phyloP scores from a whole-genome alignment of 495 filamentous ascomycete species.

The Penicillium silybi region DNA sequence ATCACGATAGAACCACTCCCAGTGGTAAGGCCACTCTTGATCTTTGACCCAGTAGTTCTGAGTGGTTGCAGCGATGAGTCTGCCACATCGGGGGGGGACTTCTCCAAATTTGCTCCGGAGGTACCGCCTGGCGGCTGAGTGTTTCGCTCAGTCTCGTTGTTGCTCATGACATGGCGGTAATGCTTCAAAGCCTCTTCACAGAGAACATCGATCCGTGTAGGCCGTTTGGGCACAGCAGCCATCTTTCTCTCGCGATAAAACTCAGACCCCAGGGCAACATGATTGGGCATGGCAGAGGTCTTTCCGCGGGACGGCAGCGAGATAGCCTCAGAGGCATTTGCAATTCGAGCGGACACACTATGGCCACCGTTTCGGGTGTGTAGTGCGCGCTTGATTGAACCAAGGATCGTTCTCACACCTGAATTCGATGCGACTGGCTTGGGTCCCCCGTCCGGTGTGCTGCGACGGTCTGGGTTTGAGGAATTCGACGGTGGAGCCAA shows the following conservation, averaged over 20 bases:
- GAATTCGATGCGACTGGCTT: slow-evolving; percentile 46
- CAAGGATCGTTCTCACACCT: slow-evolving; percentile 80
- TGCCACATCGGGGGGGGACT: neutral
- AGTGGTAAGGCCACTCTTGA: slow-evolving; percentile 60
- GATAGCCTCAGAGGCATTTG: slow-evolving; percentile 27
- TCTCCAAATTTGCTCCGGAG: slow-evolving; percentile 6
- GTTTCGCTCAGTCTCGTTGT: slow-evolving; percentile 6
- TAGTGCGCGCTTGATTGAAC: slow-evolving; percentile 82
- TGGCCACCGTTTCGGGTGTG: slow-evolving; percentile 58
- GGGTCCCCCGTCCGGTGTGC: slow-evolving; percentile 26
- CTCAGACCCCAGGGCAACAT: slow-evolving; percentile 46
- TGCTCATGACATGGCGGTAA: slow-evolving; percentile 43
- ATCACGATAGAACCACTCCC: slow-evolving; percentile 88
- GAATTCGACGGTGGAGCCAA: slow-evolving; percentile 24
- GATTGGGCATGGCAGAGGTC: slow-evolving; percentile 43
- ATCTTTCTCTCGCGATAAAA: slow-evolving; percentile 42
- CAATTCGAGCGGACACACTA: slow-evolving; percentile 39
- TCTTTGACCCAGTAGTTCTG: slow-evolving; percentile 19
- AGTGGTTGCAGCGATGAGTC: slow-evolving; percentile 5
- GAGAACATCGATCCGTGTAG: slow-evolving; percentile 65
- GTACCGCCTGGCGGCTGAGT: slow-evolving; percentile 1
- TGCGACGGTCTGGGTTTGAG: slow-evolving; percentile 27
- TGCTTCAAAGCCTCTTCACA: slow-evolving; percentile 69
- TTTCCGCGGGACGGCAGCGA: slow-evolving; percentile 29
- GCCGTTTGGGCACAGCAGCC: slow-evolving; percentile 31